Percentiles rank a stretch among this genome's conserved stretches.
phyloP scores from a whole-genome alignment of 352 stramenopile species.

The Phytophthora ramorum region DNA sequence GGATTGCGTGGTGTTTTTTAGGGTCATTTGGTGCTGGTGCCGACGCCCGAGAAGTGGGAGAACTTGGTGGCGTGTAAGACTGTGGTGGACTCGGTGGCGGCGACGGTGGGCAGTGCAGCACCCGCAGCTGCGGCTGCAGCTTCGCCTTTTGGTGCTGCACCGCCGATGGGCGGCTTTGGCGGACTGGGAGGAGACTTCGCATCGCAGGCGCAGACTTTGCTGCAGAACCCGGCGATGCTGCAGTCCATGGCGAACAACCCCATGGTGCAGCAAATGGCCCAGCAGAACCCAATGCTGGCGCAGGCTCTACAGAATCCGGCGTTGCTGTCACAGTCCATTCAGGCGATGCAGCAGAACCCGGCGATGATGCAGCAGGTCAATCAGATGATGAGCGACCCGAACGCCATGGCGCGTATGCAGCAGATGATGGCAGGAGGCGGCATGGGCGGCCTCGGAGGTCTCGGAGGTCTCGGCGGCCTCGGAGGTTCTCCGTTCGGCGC shows the following conservation, averaged over 20 bases:
- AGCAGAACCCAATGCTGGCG: slow-evolving; percentile 79
- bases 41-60: slow-evolving; percentile 79
- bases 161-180: slow-evolving; percentile 28
- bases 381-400: slow-evolving; percentile 84
- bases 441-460: slow-evolving; percentile 23
- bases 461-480: slow-evolving; percentile 29
- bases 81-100: slow-evolving; percentile 60
- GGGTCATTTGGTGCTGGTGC: slow-evolving; percentile 74
- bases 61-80: slow-evolving; percentile 70
- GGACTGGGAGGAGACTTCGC: slow-evolving; percentile 49
- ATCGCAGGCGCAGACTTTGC: slow-evolving; percentile 64
- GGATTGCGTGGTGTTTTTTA: slow-evolving; percentile 17
- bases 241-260: slow-evolving; percentile 73
- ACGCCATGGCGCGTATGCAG: slow-evolving; percentile 75
- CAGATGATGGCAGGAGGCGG: slow-evolving; percentile 62
- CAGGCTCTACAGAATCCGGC: slow-evolving; percentile 82
- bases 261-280: slow-evolving; percentile 84
- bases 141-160: slow-evolving; percentile 21
- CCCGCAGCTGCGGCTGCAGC: not conserved
- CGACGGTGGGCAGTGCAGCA: slow-evolving; percentile 12
- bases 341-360: slow-evolving; percentile 78
- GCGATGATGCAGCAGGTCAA: slow-evolving; percentile 83
- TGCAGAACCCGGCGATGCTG: slow-evolving; percentile 80
- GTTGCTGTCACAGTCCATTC: slow-evolving; percentile 70
- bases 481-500: slow-evolving; percentile 40